phyloP scores from a whole-genome alignment of 352 stramenopile species.

The Pythium scleroteichum region DNA sequence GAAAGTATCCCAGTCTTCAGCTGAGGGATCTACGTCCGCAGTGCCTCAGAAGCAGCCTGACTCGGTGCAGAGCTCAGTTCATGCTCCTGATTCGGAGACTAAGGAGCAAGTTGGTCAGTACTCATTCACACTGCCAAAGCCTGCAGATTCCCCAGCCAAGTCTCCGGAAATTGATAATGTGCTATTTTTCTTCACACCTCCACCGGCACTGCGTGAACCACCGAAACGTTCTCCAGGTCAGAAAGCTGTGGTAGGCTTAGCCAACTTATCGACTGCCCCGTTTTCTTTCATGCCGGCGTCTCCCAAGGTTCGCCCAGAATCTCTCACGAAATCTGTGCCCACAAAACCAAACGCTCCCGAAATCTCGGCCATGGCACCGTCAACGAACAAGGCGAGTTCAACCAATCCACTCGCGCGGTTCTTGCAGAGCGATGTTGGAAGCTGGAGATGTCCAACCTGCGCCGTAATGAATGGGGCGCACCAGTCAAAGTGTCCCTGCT shows the following conservation, averaged over 20 bases:
- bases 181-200: constrained; percentile 66
- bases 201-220: constrained; percentile 55
- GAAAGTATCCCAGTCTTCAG: too few species aligned
- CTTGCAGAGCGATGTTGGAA: constrained; percentile 48
- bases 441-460: constrained; percentile 80
- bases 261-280: constrained; percentile 30
- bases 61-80: too few species aligned
- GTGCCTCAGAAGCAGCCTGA: too few species aligned
- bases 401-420: constrained; percentile 64
- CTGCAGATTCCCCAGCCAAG: constrained; percentile 1
- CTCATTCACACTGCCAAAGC: constrained; percentile 51
- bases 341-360: constrained; percentile 26
- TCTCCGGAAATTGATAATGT: constrained; percentile 47
- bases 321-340: constrained; percentile 32
- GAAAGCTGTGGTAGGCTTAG: constrained; percentile 13
- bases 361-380: not conserved
- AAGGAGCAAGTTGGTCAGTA: constrained; percentile 34
- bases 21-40: too few species aligned
- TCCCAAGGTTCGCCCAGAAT: constrained; percentile 54
- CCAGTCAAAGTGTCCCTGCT: constrained; percentile 77
- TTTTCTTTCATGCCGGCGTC: constrained; percentile 73
- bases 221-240: constrained; percentile 40
- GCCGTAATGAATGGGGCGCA: constrained; percentile 63
- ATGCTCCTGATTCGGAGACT: not conserved
- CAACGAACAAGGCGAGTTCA: not conserved